Base-by-base conservation (phyloP, 2,329 filamentous ascomycete species). In the Botrytis pseudocinerea region DNA sequence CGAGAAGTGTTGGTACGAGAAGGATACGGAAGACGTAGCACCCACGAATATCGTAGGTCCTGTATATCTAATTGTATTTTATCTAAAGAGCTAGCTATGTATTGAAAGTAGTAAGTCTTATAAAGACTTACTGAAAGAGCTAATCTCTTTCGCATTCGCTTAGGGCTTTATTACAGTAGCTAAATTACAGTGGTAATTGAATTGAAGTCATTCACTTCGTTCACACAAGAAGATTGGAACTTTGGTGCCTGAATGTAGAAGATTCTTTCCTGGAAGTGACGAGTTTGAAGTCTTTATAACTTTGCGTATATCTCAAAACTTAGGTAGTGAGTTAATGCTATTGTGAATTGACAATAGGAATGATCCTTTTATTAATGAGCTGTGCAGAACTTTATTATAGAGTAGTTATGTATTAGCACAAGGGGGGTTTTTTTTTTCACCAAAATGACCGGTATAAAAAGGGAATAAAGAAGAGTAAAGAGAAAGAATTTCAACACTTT, bases 401-500 rank as follows among this genome's bases (percentile, higher is more conserved):
- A 59, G 18, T 59, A 18, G 6, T 59, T 28, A 10, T 10, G 9
- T 22, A n/a, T 5, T 32, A 18, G 6, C 1, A 8, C 4, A 20
- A 20, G 28, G 12, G 18, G 12, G 35, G 32, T 32, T 32, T 32
- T 35, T 35, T 35, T 20, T 32, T 5, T 57, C 7, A 22, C 8
- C n/a, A 4, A 12, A 16, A 28, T 14, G 14, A 25, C 16, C 28
- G 10, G 20, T 5, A 25, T 60, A 2, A 48, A 48, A 25, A 25
- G 2, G 2, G 22, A 60, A 25, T 12, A 18, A 25, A 5, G 9
- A 22, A 35, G 35, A 9, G 4, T 22, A 2, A 22, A 9, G 57
- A 38, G 7, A 5, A n/a, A 14, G n/a, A 9, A 0, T 5, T n/a
- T 51, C 0, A 4, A n/a, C n/a, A n/a, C 12, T 4, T 5, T 1